A percentile compares a stretch with the other conserved stretches of the same genome.
Evolutionary conservation across 441 rosid genomes (phyloP).

Genomic region (Iberis amara): DNA sequence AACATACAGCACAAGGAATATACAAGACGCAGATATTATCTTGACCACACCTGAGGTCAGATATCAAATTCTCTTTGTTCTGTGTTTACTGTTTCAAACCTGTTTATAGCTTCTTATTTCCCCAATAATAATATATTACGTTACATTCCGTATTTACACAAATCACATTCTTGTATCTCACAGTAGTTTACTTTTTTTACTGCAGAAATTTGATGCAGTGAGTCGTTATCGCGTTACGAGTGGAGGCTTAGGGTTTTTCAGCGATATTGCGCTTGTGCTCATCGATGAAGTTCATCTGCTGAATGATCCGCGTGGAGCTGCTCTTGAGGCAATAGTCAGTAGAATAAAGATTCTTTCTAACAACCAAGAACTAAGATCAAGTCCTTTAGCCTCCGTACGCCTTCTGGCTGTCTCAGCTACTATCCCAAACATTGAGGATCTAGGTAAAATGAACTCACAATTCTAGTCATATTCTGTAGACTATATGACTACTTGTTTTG

Average conservation of each 20-base stretch:
- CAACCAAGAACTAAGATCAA: constrained; percentile 64
- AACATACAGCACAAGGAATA: constrained; percentile 56
- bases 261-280: constrained; percentile 84
- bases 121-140: background rate
- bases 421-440: constrained; percentile 85
- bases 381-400: constrained; percentile 72
- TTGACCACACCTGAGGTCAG: constrained; percentile 95
- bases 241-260: constrained; percentile 93
- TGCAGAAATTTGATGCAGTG: constrained; percentile 93
- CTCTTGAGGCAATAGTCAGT: constrained; percentile 93
- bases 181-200: constrained; percentile 10
- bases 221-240: constrained; percentile 76
- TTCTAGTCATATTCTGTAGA: constrained; percentile 19
- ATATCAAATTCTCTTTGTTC: constrained; percentile 7
- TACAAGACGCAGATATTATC: constrained; percentile 90
- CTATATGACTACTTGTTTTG: constrained; percentile 14
- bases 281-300: constrained; percentile 95
- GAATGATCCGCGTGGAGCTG: constrained; percentile 96
- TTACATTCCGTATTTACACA: background rate
- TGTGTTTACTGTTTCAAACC: constrained; percentile 3
- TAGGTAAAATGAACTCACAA: constrained; percentile 48
- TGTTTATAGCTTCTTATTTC: background rate
- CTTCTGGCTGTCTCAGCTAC: constrained; percentile 93
- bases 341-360: constrained; percentile 84
- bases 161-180: constrained; percentile 12